These are phyloP conservation scores for Yamadazyma sp. DNA, from an alignment of 1,139 yeast genomes.

Conservation along the genomic window DNA sequence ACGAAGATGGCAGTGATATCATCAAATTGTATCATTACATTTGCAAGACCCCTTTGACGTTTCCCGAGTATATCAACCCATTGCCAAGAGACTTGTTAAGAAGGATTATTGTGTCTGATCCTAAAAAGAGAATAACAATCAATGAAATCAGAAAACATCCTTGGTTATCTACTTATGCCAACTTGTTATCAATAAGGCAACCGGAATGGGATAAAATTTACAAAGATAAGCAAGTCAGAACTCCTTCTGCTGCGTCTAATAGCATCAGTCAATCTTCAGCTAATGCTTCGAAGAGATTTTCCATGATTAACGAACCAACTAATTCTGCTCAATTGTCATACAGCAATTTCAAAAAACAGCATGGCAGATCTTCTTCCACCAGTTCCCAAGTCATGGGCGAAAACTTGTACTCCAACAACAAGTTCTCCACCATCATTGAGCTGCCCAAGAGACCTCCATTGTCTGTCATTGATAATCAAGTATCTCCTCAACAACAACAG, in stretches of 20 bases:
- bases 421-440: slow-evolving; percentile 43
- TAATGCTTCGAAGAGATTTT: slow-evolving; percentile 36
- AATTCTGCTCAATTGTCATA: slow-evolving; percentile 29
- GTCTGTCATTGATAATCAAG: slow-evolving; percentile 13
- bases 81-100: slow-evolving; percentile 88
- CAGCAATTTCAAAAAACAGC: slow-evolving; percentile 14
- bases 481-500: slow-evolving; percentile 10
- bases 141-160: slow-evolving; percentile 75
- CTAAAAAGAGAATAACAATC: slow-evolving; percentile 71
- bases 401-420: slow-evolving; percentile 2
- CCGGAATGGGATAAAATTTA: slow-evolving; percentile 81
- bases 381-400: slow-evolving; percentile 5
- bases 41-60: slow-evolving; percentile 85
- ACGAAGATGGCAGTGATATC: slow-evolving; percentile 95
- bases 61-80: slow-evolving; percentile 92
- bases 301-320: slow-evolving; percentile 48
- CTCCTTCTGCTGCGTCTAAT: slow-evolving; percentile 11
- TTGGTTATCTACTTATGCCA: slow-evolving; percentile 82
- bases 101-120: slow-evolving; percentile 82
- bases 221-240: slow-evolving; percentile 26
- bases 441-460: slow-evolving; percentile 35
- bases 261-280: slow-evolving; percentile 1
- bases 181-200: slow-evolving; percentile 80
- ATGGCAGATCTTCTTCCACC: slow-evolving; percentile 44
- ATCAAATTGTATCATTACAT: slow-evolving; percentile 89